Percentiles rank a stretch among this genome's conserved stretches.
Evolutionary conservation across 345 rosid species (phyloP).

Genomic region (Turritis glabra): DNA sequence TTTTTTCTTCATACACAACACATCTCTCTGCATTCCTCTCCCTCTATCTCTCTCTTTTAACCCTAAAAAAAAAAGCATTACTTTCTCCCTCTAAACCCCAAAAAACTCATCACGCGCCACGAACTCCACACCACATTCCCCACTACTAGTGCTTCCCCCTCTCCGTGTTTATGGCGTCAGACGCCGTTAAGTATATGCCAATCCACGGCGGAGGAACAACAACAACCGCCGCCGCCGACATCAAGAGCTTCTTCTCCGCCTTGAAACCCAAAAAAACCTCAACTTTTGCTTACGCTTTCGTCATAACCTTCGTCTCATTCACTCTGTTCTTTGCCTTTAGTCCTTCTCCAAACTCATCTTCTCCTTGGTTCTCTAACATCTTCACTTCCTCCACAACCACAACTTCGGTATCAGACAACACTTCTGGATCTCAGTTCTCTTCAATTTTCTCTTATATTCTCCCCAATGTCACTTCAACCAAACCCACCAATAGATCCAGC

Average conservation of each 20-base stretch:
- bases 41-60: neutral
- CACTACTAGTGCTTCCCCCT: neutral
- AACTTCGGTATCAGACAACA: neutral
- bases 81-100: neutral
- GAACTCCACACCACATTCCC: conserved; percentile 21
- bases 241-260: conserved; percentile 47
- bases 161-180: conserved; percentile 61
- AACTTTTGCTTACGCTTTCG: conserved; percentile 66
- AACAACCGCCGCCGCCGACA: conserved; percentile 40
- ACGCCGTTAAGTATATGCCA: conserved; percentile 58
- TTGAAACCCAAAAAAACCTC: conserved; percentile 55
- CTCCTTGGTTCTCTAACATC: conserved; percentile 68
- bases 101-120: conserved; percentile 25
- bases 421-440: conserved; percentile 54
- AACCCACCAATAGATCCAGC: conserved; percentile 29
- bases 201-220: conserved; percentile 38
- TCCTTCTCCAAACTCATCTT: conserved; percentile 63
- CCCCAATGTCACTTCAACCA: conserved; percentile 50
- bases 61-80: neutral
- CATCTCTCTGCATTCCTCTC: neutral
- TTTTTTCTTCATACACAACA: neutral
- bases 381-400: conserved; percentile 34
- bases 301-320: conserved; percentile 65
- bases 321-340: conserved; percentile 71
- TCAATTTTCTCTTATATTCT: conserved; percentile 54